Base-by-base conservation (phyloP, 164 flowering plant species). In the Dillenia turbinata region DNA sequence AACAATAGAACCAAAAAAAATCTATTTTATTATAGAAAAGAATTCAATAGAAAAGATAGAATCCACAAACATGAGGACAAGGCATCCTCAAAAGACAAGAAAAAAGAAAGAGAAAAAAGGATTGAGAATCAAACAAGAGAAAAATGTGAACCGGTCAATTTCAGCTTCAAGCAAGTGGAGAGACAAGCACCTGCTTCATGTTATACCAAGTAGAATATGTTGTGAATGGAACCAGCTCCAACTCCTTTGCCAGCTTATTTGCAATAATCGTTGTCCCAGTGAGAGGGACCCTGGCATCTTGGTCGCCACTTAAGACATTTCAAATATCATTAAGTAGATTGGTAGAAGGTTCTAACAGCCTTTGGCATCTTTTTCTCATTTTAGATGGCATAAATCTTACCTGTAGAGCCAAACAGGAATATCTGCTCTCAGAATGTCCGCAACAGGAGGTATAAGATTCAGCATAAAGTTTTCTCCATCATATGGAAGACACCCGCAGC, bases 231-330 rank as follows among this genome's bases (percentile, higher is more conserved):
- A 58, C 8, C 10, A 78, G 70, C 68, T 76, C 62, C 48, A 69
- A 17, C 12, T 74, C 59, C 46, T 68, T 61, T 5, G 80, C 78
- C 46, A 74, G 51, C 24, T 60, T 65, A 14, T 81, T 69, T 47
- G 82, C 74, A 47, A 81, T 78, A 50, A 71, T 75, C 66, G 79
- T 78, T 12, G 83, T 74, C 58, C 77, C 78, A 47, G 84, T 78
- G 9, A 78, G 63, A 49, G 84, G 80, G 47, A 76, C 71, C 44
- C 65, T 73, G 13, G 79, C 52, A 60, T 77, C 81, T 64, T 80
- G 84, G 47, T 80, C 84, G 22, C 84, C 79, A 69, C 84, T 77
- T 69, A 53, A 59, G 11, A 57, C 26, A n/a, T n/a, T 44, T 49
- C 11, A 63, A 44, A 47, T 26, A 3, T 16, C 52, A 13, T 50